phyloP scores from a whole-genome alignment of 1,284 basidiomycete species.

The Violaceomyces palustris region DNA sequence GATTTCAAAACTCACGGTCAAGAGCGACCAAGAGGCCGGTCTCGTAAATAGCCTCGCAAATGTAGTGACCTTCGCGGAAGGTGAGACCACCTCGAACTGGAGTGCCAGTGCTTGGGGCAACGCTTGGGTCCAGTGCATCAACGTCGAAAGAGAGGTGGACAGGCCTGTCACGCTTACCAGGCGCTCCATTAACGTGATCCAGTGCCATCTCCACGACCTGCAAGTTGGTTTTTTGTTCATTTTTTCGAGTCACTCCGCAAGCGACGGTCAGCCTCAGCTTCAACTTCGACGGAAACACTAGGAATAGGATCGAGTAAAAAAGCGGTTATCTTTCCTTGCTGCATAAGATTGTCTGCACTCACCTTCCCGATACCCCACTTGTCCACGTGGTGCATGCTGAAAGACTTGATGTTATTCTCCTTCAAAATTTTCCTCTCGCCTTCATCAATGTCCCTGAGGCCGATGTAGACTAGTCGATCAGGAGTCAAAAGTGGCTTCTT shows the following conservation, averaged over 20 bases:
- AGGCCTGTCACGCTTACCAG: conserved; percentile 63
- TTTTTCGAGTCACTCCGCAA: too few relatives aligned
- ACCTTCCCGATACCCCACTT: conserved; percentile 78
- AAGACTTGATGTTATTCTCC: conserved; percentile 82
- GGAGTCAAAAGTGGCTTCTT: conserved; percentile 57
- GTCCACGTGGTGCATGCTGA: conserved; percentile 98
- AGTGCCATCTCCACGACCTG: conserved; percentile 95
- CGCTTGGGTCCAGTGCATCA: conserved; percentile 74
- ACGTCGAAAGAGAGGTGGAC: conserved; percentile 97
- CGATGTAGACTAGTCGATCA: conserved; percentile 83
- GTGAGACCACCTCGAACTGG: conserved; percentile 90
- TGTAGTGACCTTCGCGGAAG: conserved; percentile 89
- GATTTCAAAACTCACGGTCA: conserved; percentile 39
- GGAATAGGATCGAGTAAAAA: too few relatives aligned
- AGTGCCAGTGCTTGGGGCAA: conserved; percentile 92
- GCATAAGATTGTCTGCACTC: too few relatives aligned
- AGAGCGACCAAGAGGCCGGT: conserved; percentile 86
- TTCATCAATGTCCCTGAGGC: conserved; percentile 84
- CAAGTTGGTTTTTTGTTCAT: too few relatives aligned
- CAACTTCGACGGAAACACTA: too few relatives aligned
- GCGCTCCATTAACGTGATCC: conserved; percentile 70
- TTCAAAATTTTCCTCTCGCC: conserved; percentile 84
- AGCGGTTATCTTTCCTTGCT: too few relatives aligned
- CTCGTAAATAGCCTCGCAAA: conserved; percentile 88
- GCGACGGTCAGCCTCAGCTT: too few relatives aligned